Percentiles rank a stretch among this genome's conserved stretches.
phyloP scores from a whole-genome alignment of 495 filamentous ascomycete genomes.

The Tuber umbilicatum region DNA sequence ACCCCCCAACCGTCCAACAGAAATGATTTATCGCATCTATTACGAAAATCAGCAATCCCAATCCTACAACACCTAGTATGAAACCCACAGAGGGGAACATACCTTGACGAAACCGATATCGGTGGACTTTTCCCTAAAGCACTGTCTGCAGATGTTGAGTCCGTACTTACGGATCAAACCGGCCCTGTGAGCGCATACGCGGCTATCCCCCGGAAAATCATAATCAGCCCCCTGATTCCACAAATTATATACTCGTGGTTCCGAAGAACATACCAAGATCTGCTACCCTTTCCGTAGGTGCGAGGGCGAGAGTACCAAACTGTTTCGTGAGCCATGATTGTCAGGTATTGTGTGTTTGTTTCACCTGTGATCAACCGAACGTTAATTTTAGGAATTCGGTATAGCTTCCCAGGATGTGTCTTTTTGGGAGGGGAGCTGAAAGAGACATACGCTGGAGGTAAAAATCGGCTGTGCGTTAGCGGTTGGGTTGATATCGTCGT shows the following conservation, averaged over 20 bases:
- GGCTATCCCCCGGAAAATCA: slow-evolving; percentile 52
- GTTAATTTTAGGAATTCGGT: background rate
- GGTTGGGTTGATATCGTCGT: background rate
- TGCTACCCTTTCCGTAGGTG: slow-evolving; percentile 90
- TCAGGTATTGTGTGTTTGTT: background rate
- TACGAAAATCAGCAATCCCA: background rate
- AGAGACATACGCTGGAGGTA: background rate
- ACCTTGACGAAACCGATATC: slow-evolving; percentile 99
- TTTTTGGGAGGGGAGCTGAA: background rate
- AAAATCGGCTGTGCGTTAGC: background rate
- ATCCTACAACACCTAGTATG: background rate
- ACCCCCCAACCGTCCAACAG: background rate
- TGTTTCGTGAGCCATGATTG: slow-evolving; percentile 59
- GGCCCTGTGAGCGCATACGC: slow-evolving; percentile 89
- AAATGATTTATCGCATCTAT: background rate
- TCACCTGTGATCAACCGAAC: background rate
- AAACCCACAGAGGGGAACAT: slow-evolving; percentile 41
- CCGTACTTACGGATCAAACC: slow-evolving; percentile 99
- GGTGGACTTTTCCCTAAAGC: slow-evolving; percentile 93
- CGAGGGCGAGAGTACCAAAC: slow-evolving; percentile 99
- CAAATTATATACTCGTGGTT: slow-evolving; percentile 6
- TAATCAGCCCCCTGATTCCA: slow-evolving; percentile 15
- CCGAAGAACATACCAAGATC: slow-evolving; percentile 66
- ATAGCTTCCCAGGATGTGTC: background rate
- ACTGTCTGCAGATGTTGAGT: slow-evolving; percentile 98